Base-by-base conservation (phyloP, 2,329 filamentous ascomycete genomes). In the Colletotrichum tropicale region DNA sequence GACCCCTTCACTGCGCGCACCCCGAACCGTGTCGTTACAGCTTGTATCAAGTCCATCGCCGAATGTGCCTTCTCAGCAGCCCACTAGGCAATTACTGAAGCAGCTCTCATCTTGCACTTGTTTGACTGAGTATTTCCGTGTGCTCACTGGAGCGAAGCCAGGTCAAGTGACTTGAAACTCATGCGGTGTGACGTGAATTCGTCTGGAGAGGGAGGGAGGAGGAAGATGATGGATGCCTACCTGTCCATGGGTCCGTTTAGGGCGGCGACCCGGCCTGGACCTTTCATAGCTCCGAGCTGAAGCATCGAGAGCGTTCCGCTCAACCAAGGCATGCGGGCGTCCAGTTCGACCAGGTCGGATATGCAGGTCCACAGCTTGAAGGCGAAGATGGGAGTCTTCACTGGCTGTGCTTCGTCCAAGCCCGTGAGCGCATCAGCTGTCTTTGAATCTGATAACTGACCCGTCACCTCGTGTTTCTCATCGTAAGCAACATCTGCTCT, bases 311-410 rank as follows among this genome's bases (percentile, higher is more conserved):
- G 84, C 79, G 91, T 87, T 82, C 95, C 95, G 82, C 89, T 90
- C 72, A 98, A 90, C 96, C 96, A 98, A 78, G 96, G 96, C 95
- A 98, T 98, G 84, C 95, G 94, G 78, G 88, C 85, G 79, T 93
- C 89, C 82, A 98, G 85, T 87, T 96, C 93, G 79, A 96, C 86
- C 77, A 98, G 85, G 83, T 92, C 93, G 77, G 92, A 93, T 72
- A 93, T 84, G 85, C 94, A 95, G 80, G 92, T 88, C 93, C 94
- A 98, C 68, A 95, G 83, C 80, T 91, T 92, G 89, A 97, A 98
- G 78, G 91, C 90, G 76, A 97, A 86, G 79, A 98, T 90, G 69
- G 95, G 94, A 74, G 89, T 89, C 83, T 89, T 91, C 77, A 77
- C 74, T 73, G 78, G 77, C 10, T 32, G 52, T 16, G 26, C 18